Conservation (phyloP, 1,284 basidiomycete species). For the Melampsora americana region DNA sequence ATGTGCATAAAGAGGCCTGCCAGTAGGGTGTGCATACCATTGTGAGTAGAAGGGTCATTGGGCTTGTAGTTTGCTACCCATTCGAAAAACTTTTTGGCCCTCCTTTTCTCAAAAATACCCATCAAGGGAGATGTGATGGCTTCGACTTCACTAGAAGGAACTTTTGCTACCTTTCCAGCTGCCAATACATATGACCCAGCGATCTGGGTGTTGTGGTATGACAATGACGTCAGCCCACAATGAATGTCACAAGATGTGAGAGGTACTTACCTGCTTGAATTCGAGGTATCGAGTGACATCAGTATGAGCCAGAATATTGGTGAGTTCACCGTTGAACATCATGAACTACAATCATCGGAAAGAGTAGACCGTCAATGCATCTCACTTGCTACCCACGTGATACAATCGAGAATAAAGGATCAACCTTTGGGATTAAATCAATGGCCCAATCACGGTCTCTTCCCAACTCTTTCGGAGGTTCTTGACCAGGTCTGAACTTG, state of each 20-base stretch:
- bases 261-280: slow-evolving; percentile 73
- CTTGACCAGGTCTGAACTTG: slow-evolving; percentile 69
- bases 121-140: slow-evolving; percentile 90
- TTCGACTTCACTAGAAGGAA: slow-evolving; percentile 96
- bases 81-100: slow-evolving; percentile 98
- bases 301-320: slow-evolving; percentile 97
- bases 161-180: slow-evolving; percentile 95
- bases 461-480: slow-evolving; percentile 66
- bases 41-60: slow-evolving; percentile 88
- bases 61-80: slow-evolving; percentile 95
- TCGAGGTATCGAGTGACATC: slow-evolving; percentile 98
- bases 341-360: slow-evolving; percentile 68
- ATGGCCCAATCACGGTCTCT: slow-evolving; percentile 93
- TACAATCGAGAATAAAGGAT: background rate
- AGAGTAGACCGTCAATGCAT: background rate
- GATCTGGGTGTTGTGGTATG: slow-evolving; percentile 58
- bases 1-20: background rate
- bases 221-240: background rate
- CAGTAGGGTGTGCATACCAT: slow-evolving; percentile 63
- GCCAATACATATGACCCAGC: slow-evolving; percentile 97
- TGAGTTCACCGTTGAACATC: slow-evolving; percentile 96
- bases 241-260: background rate
- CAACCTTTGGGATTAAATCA: slow-evolving; percentile 68
- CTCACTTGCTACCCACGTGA: background rate
- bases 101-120: slow-evolving; percentile 96